These are phyloP conservation scores for Metschnikowia koreensis DNA, from an alignment of 805 yeast species.

Conservation along the genomic window DNA sequence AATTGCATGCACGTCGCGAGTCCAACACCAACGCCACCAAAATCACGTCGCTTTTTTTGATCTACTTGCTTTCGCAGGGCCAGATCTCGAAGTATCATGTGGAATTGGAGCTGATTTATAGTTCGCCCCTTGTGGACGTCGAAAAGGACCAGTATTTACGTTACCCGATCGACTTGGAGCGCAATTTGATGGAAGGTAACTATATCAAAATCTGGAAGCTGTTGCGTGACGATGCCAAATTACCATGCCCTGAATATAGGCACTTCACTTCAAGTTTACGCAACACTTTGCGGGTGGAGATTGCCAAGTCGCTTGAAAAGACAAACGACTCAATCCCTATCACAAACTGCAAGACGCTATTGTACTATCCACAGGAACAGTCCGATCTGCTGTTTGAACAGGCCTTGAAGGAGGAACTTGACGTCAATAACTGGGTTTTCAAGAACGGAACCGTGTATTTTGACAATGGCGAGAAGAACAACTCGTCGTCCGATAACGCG, in stretches of 20 bases:
- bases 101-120: constrained; percentile 73
- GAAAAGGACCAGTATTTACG: constrained; percentile 64
- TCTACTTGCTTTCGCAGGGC: constrained; percentile 77
- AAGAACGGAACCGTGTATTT: constrained; percentile 51
- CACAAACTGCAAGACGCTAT: constrained; percentile 75
- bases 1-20: constrained; percentile 39
- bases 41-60: constrained; percentile 70
- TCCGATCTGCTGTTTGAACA: constrained; percentile 33
- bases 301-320: constrained; percentile 77
- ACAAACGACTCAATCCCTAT: constrained; percentile 77
- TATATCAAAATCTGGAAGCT: constrained; percentile 88
- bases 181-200: constrained; percentile 94
- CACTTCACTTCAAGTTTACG: constrained; percentile 74
- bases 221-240: constrained; percentile 52
- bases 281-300: constrained; percentile 79
- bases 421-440: constrained; percentile 57
- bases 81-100: constrained; percentile 87
- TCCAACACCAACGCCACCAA: constrained; percentile 48
- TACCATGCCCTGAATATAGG: constrained; percentile 72
- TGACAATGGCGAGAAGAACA: constrained; percentile 51
- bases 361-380: constrained; percentile 58
- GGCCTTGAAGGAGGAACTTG: constrained; percentile 32
- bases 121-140: constrained; percentile 52
- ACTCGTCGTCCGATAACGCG: constrained; percentile 33
- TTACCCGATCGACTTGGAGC: constrained; percentile 86